A percentile compares a stretch with the other conserved stretches of the same genome.
Evolutionary conservation across 2,329 filamentous ascomycete species (phyloP).

Genomic region (Cercospora janseana): DNA sequence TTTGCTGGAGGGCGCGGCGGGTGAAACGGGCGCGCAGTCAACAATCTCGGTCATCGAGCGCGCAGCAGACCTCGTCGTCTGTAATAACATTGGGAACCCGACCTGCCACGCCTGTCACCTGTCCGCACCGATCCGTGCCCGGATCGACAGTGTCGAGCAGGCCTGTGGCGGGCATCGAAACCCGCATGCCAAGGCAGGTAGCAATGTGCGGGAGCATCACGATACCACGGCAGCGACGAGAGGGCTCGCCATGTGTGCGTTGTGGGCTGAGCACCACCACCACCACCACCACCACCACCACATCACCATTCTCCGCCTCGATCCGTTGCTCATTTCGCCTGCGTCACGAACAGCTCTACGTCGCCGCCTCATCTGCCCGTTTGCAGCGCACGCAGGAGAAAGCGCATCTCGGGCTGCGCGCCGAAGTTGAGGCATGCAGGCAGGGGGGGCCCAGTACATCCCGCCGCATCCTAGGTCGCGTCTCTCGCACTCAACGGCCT

Average conservation of each 20-base stretch:
- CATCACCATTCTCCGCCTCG: too few relatives aligned
- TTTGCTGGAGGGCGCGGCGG: neutral
- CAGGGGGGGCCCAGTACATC: conserved; percentile 4
- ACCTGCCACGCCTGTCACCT: neutral
- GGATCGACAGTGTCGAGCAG: conserved; percentile 15
- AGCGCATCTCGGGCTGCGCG: too few relatives aligned
- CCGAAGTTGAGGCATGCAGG: conserved; percentile 17
- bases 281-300: too few relatives aligned
- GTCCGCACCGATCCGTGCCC: conserved; percentile 18
- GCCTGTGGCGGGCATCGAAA: conserved; percentile 13
- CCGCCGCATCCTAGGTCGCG: too few relatives aligned
- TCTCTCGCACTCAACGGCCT: neutral
- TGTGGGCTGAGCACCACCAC: too few relatives aligned
- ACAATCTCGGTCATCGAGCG: neutral
- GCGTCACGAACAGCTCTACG: too few relatives aligned
- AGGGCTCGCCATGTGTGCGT: too few relatives aligned
- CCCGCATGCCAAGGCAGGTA: conserved; percentile 6
- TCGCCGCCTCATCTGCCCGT: too few relatives aligned
- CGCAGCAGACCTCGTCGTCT: neutral
- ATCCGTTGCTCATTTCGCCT: too few relatives aligned
- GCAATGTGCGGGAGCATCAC: too few relatives aligned
- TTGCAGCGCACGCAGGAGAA: too few relatives aligned
- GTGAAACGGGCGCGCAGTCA: neutral
- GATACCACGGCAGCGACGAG: too few relatives aligned
- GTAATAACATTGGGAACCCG: neutral